Conservation (phyloP, 192 early-diverging fungal species). For the Linnemannia exigua region DNA sequence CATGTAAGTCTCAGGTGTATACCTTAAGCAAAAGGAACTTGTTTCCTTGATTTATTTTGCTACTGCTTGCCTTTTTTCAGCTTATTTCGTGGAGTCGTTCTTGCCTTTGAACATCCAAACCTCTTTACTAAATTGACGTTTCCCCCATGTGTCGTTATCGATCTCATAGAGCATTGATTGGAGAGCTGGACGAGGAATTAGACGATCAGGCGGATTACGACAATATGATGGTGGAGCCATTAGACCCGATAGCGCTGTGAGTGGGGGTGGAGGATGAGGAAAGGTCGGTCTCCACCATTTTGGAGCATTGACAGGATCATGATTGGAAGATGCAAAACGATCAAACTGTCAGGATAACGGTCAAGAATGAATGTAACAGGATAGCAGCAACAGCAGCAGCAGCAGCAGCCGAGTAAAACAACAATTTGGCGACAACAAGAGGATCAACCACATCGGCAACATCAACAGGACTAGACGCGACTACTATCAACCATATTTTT, state of each 20-base stretch:
- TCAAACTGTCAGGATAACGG: not conserved
- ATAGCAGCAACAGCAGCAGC: not conserved
- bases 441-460: not conserved
- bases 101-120: no score
- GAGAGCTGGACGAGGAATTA: constrained; percentile 48
- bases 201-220: constrained; percentile 45
- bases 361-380: not conserved
- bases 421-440: not conserved
- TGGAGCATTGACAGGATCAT: not conserved
- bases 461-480: not conserved
- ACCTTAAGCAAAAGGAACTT: no score
- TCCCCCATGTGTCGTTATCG: not conserved
- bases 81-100: not conserved
- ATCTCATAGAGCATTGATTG: constrained; percentile 35
- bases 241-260: constrained; percentile 44
- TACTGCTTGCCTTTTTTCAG: no score
- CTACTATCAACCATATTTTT: not conserved
- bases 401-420: no score
- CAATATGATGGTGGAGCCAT: constrained; percentile 41
- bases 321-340: not conserved
- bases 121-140: not conserved
- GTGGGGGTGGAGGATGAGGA: not conserved
- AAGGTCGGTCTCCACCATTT: not conserved
- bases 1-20: constrained; percentile 20
- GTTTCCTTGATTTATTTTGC: no score